Evolutionary conservation across 2,329 filamentous ascomycete species (phyloP).

Genomic region (Paramyrothecium roridum): DNA sequence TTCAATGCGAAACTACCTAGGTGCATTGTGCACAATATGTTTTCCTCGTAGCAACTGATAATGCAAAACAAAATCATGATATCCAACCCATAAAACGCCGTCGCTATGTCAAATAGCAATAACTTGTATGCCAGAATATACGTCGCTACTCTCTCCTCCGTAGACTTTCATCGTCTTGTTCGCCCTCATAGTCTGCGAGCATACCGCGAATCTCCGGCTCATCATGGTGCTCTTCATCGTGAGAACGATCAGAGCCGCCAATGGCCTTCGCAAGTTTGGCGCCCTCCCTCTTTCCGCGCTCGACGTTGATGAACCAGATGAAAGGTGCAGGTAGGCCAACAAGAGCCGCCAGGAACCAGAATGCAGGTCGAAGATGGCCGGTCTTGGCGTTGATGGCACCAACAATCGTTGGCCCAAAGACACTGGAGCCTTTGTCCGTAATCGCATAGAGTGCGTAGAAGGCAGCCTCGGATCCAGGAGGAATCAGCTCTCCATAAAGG

Average conservation of each 20-base stretch:
- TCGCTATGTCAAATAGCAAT: conserved; percentile 1
- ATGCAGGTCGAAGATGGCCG: conserved; percentile 79
- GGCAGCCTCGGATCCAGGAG: conserved; percentile 88
- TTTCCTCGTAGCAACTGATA: neutral
- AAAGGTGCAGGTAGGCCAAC: conserved; percentile 81
- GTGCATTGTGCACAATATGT: too few species aligned
- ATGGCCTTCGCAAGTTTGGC: conserved; percentile 59
- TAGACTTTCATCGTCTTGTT: conserved; percentile 9
- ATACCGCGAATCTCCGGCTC: conserved; percentile 22
- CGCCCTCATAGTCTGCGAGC: conserved; percentile 22
- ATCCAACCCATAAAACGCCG: conserved; percentile 2
- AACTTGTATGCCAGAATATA: neutral
- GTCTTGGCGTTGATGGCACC: conserved; percentile 85
- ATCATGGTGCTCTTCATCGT: conserved; percentile 12
- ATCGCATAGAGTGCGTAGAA: conserved; percentile 98
- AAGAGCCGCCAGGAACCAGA: conserved; percentile 86
- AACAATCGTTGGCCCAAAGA: conserved; percentile 93
- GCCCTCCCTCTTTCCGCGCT: conserved; percentile 70
- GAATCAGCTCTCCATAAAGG: conserved; percentile 89
- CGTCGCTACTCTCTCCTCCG: neutral
- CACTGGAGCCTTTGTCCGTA: conserved; percentile 91
- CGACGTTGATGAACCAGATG: conserved; percentile 81
- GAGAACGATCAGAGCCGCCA: conserved; percentile 43
- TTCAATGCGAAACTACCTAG: too few species aligned
- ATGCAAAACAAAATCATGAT: neutral